Conservation (phyloP, 2,329 filamentous ascomycete species). For the Fusarium nanum region DNA sequence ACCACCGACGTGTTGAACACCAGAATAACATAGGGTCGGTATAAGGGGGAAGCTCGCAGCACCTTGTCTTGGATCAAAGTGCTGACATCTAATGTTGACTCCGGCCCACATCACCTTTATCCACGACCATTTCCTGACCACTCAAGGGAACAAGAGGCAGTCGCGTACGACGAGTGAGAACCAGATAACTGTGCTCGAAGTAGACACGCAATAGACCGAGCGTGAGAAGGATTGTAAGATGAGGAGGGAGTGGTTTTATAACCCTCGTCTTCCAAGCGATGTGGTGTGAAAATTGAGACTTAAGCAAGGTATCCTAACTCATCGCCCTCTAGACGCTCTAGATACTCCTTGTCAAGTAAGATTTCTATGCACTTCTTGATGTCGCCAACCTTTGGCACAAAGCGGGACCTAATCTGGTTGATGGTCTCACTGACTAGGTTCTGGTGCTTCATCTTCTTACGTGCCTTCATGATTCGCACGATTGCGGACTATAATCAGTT, state of each 20-base stretch:
- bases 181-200: background rate
- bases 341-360: slow-evolving; percentile 97
- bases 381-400: slow-evolving; percentile 90
- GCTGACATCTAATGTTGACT: slow-evolving; percentile 35
- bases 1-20: slow-evolving; percentile 16
- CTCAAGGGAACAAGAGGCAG: slow-evolving; percentile 29
- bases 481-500: slow-evolving; percentile 81
- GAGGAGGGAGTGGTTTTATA: background rate
- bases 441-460: slow-evolving; percentile 98
- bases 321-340: slow-evolving; percentile 94
- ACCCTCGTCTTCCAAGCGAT: background rate
- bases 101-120: slow-evolving; percentile 19
- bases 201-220: slow-evolving; percentile 19
- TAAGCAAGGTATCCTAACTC: slow-evolving; percentile 94
- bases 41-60: background rate
- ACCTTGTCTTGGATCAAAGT: slow-evolving; percentile 9
- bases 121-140: slow-evolving; percentile 18
- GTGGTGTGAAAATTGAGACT: slow-evolving; percentile 39
- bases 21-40: slow-evolving; percentile 2
- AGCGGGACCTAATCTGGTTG: slow-evolving; percentile 91
- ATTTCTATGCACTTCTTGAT: slow-evolving; percentile 99
- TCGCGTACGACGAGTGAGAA: slow-evolving; percentile 13
- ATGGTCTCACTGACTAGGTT: slow-evolving; percentile 96
- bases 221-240: background rate
- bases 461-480: slow-evolving; percentile 99